Evolutionary conservation across 1,284 basidiomycete species (phyloP), one percentile per base, ranked within the genome.

Genomic region (Farysia itapuensis): DNA sequence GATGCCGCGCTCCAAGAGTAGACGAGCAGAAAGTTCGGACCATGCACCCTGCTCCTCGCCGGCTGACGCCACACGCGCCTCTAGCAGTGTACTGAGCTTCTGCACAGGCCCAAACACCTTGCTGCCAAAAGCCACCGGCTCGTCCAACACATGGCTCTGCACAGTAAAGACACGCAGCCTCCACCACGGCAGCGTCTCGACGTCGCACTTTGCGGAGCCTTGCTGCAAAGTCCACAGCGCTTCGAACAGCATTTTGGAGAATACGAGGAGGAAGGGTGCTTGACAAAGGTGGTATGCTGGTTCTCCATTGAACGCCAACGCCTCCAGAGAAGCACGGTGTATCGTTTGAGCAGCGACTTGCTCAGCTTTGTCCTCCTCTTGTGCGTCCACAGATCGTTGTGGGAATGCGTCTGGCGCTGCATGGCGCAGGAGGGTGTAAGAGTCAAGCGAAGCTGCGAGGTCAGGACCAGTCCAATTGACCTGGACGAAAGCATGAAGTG

Each of bases 391-490:
- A 28, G 84, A 82, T 43, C 81, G 78, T 11, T 48, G 82, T 81
- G 61, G 77, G 43, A 80, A 68, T 4, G 79, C 50, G 20, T 78
- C 74, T 8, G 75, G 50, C 15, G 28, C 78, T 48, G 34, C 61
- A 21, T n/a, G 50, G 7, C 35, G 77, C 35, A 72, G 91, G 21
- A 71, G 36, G 8, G 34, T 16, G 6, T 50, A 13, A 1, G 64
- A 56, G 8, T 38, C 43, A 28, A 67, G 22, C 3, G 47, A 26
- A 74, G 41, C 42, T 52, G 86, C 80, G 31, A 95, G 81, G 67
- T 90, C 83, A 1, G 95, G 95, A 1, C 95, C 95, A 0, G 93
- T 97, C 91, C 91, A 99, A 78, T 99, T 99, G 26, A 82, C 82
- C 77, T 98, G 95, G 0, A 94, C 81, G 78, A 94, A 99, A 0